Evolutionary conservation across 2,329 filamentous ascomycete species (phyloP).

Genomic region (Aaosphaeria pasadenensis): DNA sequence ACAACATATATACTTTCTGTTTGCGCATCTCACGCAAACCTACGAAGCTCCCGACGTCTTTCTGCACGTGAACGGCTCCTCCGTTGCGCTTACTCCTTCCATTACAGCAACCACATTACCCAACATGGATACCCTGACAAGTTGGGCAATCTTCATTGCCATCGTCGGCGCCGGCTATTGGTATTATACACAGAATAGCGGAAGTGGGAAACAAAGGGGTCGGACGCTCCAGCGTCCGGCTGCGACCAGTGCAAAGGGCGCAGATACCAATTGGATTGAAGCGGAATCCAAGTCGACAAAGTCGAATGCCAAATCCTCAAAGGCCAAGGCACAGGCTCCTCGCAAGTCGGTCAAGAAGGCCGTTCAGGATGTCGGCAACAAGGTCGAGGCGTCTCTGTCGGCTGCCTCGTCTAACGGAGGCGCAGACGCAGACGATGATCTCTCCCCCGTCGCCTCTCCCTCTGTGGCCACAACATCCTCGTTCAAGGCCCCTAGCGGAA

Average conservation of each 20-base stretch:
- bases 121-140: conserved; percentile 32
- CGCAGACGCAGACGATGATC: conserved; percentile 77
- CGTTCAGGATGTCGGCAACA: conserved; percentile 32
- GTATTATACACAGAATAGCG: conserved; percentile 27
- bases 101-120: not conserved
- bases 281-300: conserved; percentile 23
- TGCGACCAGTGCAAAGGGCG: conserved; percentile 17
- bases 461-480: conserved; percentile 41
- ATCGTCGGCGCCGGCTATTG: conserved; percentile 23
- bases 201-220: conserved; percentile 19
- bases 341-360: conserved; percentile 33
- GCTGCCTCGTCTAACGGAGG: conserved; percentile 64
- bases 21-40: no score
- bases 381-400: conserved; percentile 28
- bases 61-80: not conserved
- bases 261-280: conserved; percentile 21
- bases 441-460: conserved; percentile 68
- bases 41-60: not conserved
- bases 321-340: conserved; percentile 23
- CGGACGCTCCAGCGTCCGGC: conserved; percentile 23
- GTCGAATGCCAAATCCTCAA: conserved; percentile 16
- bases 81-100: not conserved
- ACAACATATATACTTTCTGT: no score
- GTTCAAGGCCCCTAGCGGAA: conserved; percentile 52
- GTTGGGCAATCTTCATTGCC: conserved; percentile 31